Evolutionary conservation across 2,329 filamentous ascomycete species (phyloP).

Genomic region (Xylariaceae sp.): DNA sequence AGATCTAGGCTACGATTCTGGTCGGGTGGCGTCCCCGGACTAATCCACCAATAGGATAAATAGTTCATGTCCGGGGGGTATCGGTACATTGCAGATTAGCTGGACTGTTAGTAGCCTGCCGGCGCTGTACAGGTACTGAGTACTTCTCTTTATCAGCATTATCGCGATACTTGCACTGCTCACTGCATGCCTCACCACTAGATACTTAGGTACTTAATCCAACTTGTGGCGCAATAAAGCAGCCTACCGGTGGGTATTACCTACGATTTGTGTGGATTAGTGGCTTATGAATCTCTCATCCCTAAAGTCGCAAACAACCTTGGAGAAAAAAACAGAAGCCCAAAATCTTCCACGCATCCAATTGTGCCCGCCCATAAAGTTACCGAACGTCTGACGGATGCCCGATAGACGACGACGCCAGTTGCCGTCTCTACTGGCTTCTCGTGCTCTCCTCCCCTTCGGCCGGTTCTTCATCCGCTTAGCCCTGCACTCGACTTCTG

Average conservation of each 20-base stretch:
- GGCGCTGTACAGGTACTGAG: no score
- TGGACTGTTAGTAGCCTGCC: no score
- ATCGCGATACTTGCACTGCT: no score
- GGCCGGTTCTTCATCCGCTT: constrained; percentile 4
- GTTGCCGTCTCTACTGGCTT: constrained; percentile 4
- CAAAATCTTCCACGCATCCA: constrained; percentile 18
- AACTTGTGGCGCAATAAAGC: neutral
- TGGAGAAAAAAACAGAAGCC: constrained; percentile 21
- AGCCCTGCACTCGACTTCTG: neutral
- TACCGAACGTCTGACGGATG: neutral
- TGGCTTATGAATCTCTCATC: neutral
- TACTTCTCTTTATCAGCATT: no score
- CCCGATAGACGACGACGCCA: neutral
- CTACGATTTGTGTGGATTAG: neutral
- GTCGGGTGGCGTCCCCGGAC: no score
- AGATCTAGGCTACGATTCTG: no score
- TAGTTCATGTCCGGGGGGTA: no score
- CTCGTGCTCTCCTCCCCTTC: constrained; percentile 5
- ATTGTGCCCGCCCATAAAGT: neutral
- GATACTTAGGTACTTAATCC: no score
- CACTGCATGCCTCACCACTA: no score
- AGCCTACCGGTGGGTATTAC: neutral
- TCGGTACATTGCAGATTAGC: no score
- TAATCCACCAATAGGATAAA: no score
- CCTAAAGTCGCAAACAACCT: constrained; percentile 6